A percentile compares a stretch with the other conserved stretches of the same genome.
Conservation (phyloP, 805 yeast genomes). For the Lipomyces spencermartinsiae region DNA sequence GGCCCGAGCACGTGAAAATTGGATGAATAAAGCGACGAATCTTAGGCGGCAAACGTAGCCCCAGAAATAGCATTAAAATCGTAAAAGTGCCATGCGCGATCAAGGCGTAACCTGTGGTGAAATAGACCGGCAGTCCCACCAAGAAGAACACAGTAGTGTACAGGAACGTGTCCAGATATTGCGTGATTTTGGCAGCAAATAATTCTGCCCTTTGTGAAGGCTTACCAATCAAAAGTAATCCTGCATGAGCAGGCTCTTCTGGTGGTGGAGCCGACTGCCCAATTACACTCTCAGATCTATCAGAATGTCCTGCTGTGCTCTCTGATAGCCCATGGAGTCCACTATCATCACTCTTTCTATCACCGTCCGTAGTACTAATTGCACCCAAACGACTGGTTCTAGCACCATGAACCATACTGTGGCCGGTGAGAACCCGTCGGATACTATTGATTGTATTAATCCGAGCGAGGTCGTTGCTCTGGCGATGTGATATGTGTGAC, state of each 20-base stretch:
- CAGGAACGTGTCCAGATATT: conserved; percentile 34
- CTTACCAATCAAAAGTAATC: conserved; percentile 17
- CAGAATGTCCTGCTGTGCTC: background rate
- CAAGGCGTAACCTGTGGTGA: conserved; percentile 60
- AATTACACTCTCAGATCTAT: background rate
- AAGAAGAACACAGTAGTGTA: conserved; percentile 51
- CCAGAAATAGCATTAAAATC: conserved; percentile 60
- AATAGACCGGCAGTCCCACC: conserved; percentile 67
- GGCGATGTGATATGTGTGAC: conserved; percentile 5
- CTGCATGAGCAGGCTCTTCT: background rate
- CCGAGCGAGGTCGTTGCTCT: conserved; percentile 15
- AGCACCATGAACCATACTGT: background rate
- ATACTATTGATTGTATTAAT: conserved; percentile 8
- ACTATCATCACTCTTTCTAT: background rate
- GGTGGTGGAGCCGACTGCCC: conserved; percentile 1
- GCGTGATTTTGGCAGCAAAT: conserved; percentile 35
- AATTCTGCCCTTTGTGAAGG: conserved; percentile 35
- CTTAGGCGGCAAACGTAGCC: conserved; percentile 55
- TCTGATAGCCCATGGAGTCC: background rate
- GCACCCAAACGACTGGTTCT: background rate
- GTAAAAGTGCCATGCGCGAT: conserved; percentile 69
- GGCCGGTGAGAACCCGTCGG: conserved; percentile 15
- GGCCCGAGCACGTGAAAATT: conserved; percentile 66
- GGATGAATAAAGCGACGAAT: conserved; percentile 69
- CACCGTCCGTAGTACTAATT: background rate